phyloP scores from a whole-genome alignment of 441 rosid genomes.

The Arabidopsis lyrata region DNA sequence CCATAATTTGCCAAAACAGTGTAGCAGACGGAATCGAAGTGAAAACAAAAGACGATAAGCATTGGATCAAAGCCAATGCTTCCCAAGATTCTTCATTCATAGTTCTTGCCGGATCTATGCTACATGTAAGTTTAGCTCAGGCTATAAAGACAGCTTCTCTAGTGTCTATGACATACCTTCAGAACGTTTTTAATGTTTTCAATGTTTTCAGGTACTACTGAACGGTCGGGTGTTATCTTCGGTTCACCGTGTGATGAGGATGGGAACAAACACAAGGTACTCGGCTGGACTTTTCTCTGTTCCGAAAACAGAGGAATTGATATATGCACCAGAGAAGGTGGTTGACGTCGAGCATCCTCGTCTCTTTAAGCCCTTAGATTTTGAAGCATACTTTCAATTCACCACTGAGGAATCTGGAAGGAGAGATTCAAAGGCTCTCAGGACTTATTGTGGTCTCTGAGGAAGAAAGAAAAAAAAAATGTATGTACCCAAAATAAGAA shows the following conservation, averaged over 20 bases:
- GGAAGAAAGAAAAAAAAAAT: too few species aligned
- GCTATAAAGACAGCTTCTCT: too few species aligned
- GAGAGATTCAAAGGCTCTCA: conserved; percentile 7
- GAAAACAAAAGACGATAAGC: conserved; percentile 20
- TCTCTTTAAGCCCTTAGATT: conserved; percentile 61
- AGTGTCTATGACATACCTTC: too few species aligned
- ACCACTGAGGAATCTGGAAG: conserved; percentile 22
- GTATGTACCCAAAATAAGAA: too few species aligned
- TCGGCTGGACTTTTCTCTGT: background rate
- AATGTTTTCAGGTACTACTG: background rate
- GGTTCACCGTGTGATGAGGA: conserved; percentile 48
- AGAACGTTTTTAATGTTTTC: background rate
- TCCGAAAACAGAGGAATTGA: conserved; percentile 7
- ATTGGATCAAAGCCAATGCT: conserved; percentile 38
- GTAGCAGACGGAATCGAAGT: conserved; percentile 28
- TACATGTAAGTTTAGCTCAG: too few species aligned
- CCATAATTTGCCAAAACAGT: conserved; percentile 36
- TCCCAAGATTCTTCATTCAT: conserved; percentile 26
- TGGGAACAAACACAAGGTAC: background rate
- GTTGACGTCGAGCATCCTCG: conserved; percentile 48
- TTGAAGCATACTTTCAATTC: conserved; percentile 40
- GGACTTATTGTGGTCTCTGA: conserved; percentile 21
- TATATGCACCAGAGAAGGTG: conserved; percentile 5
- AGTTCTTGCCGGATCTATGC: too few species aligned
- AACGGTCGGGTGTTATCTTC: conserved; percentile 29